Evolutionary conservation across 2,329 filamentous ascomycete species (phyloP), one percentile per base, ranked within the genome.

Genomic region (Periconia sp.): DNA sequence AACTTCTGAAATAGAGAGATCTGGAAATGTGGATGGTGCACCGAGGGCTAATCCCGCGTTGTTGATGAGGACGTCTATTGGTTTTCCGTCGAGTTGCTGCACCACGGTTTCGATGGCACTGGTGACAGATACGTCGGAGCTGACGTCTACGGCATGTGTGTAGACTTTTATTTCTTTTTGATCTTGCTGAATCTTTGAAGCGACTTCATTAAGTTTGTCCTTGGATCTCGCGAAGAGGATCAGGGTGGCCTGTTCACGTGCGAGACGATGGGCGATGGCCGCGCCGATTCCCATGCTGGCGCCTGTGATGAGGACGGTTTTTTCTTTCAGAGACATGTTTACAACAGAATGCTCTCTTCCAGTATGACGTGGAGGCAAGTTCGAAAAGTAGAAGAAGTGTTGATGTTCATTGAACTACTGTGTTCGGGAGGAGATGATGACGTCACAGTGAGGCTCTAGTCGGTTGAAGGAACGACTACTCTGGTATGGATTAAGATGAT

Each of bases 41-140:
- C 79, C 78, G 1, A 81, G 62, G 0, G 79, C 78, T 5, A 81
- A 72, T 0, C 78, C 78, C 1, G 78, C 76, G 49, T 81, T 80
- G 59, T 81, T 81, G 60, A 81, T 68, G 0, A 81, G 68, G 13
- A 80, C 68, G 42, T 80, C 76, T 18, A 81, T 76, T 1, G 66
- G 60, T 0, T 72, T 71, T 3, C 15, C 33, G 33, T 37, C 15
- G 33, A 74, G 48, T 43, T 75, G 64, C 3, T 62, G 35, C 8
- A 63, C 55, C 13, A 60, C 41, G 9, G 54, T 52, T 6, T 67
- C 56, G 2, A 69, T 53, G 11, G 63, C 64, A 2, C 46, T 60
- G 6, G 69, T 60, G 1, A 76, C 61, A 0, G 70, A 65, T 1
- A 60, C 60, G 15, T 71, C 62, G 17, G 72, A 56, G 44, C 69